Evolutionary conservation across 257 asterid genomes (phyloP).

Genomic region (Ophiorrhiza pumila): DNA sequence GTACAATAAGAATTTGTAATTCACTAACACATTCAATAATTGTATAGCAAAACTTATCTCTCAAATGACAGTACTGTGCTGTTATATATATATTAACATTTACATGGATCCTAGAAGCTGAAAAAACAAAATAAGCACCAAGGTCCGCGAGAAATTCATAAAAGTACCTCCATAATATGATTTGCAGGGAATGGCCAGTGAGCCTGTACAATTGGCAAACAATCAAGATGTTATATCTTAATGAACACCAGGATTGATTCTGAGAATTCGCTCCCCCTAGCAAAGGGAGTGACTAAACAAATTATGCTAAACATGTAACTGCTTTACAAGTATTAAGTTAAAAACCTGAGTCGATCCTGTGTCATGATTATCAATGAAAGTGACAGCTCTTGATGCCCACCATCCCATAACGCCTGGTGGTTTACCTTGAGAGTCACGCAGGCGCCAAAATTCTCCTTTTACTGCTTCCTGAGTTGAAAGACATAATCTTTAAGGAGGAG

Average conservation of each 20-base stretch:
- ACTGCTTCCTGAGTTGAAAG: conserved; percentile 66
- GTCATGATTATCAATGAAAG: conserved; percentile 93
- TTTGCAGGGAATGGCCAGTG: conserved; percentile 94
- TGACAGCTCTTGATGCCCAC: conserved; percentile 97
- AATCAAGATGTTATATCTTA: conserved; percentile 8
- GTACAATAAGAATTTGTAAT: conserved; percentile 12
- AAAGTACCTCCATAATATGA: conserved; percentile 87
- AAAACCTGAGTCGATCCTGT: conserved; percentile 95
- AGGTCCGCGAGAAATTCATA: not conserved
- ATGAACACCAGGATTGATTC: not conserved
- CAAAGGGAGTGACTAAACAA: not conserved
- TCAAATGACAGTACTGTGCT: not conserved
- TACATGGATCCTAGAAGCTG: not conserved
- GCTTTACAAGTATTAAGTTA: not conserved
- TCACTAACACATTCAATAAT: not conserved
- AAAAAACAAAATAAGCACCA: not conserved
- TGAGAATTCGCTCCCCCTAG: not conserved
- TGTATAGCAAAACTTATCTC: not conserved
- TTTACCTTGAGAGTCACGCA: conserved; percentile 78
- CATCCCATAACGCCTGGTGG: conserved; percentile 94
- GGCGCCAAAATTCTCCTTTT: conserved; percentile 90
- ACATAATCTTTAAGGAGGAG: not conserved
- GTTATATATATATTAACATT: not conserved
- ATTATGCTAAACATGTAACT: not conserved
- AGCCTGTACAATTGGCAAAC: conserved; percentile 47